Conservation (phyloP, 2,329 filamentous ascomycete genomes). For the Claviceps quebecensis region DNA sequence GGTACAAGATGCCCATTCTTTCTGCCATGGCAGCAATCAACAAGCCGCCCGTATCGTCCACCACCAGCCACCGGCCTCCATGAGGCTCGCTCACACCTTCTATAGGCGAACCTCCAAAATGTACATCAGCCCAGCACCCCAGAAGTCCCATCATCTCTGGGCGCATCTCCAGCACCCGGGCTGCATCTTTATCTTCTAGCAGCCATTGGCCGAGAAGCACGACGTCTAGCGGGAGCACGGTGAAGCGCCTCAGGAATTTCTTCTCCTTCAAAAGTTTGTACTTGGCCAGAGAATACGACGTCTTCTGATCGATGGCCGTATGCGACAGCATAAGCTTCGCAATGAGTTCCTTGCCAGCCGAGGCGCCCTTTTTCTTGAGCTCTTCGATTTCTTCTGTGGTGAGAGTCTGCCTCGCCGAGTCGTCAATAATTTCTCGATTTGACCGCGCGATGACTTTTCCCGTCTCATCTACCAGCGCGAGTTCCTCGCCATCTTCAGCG, state of each 20-base stretch:
- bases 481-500: conserved; percentile 24
- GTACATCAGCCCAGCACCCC: conserved; percentile 81
- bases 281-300: conserved; percentile 81
- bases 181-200: conserved; percentile 64
- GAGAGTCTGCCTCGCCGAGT: conserved; percentile 58
- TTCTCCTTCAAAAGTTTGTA: conserved; percentile 89
- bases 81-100: conserved; percentile 15
- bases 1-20: conserved; percentile 68
- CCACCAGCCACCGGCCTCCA: conserved; percentile 55
- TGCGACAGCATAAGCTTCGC: conserved; percentile 87
- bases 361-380: conserved; percentile 57
- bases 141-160: conserved; percentile 72
- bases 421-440: conserved; percentile 45
- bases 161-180: conserved; percentile 71
- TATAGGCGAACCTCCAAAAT: conserved; percentile 34
- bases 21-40: conserved; percentile 76
- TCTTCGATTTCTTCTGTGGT: conserved; percentile 64
- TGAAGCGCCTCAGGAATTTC: conserved; percentile 85
- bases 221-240: conserved; percentile 70
- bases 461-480: conserved; percentile 29
- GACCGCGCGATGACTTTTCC: conserved; percentile 37
- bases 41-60: conserved; percentile 78
- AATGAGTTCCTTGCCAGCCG: conserved; percentile 77
- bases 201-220: conserved; percentile 62
- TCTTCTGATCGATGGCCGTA: conserved; percentile 84